Percentiles rank a stretch among this genome's conserved stretches.
Conservation (phyloP, 768 basidiomycete genomes). For the Boletus subparvulus region DNA sequence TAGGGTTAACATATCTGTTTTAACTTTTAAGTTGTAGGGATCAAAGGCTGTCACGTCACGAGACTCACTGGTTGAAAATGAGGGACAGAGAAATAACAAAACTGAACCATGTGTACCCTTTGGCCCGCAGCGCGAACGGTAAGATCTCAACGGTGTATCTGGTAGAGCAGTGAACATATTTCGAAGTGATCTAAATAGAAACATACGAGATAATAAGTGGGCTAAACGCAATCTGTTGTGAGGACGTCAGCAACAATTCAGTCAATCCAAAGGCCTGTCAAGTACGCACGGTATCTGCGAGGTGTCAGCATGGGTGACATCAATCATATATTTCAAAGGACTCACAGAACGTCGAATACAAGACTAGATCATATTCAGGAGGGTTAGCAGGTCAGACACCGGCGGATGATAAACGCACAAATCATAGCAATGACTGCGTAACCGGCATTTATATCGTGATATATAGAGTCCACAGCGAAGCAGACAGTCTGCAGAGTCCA, state of each 20-base stretch:
- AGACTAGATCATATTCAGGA: slow-evolving; percentile 20
- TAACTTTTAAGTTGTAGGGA: slow-evolving; percentile 20
- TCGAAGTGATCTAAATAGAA: not conserved
- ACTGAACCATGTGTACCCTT: slow-evolving; percentile 38
- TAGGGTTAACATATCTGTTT: slow-evolving; percentile 34
- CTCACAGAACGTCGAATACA: slow-evolving; percentile 39
- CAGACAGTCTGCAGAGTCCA: slow-evolving; percentile 39
- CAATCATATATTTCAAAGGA: not conserved
- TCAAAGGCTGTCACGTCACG: not conserved
- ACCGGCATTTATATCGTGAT: slow-evolving; percentile 29
- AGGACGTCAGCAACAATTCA: not conserved
- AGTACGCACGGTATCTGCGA: slow-evolving; percentile 31
- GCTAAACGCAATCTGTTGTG: slow-evolving; percentile 35
- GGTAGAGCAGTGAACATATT: not conserved
- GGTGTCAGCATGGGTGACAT: not conserved
- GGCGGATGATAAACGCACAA: slow-evolving; percentile 27
- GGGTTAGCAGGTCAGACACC: not conserved
- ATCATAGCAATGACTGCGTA: slow-evolving; percentile 48
- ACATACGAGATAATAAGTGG: slow-evolving; percentile 38
- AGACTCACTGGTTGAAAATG: slow-evolving; percentile 41
- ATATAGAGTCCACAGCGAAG: slow-evolving; percentile 23
- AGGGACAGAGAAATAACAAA: slow-evolving; percentile 38
- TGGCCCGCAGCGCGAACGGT: slow-evolving; percentile 39
- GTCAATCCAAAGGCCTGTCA: not conserved
- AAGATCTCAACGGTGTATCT: slow-evolving; percentile 42